Conservation (phyloP, 345 rosid genomes). For the Kandelia obovata region DNA sequence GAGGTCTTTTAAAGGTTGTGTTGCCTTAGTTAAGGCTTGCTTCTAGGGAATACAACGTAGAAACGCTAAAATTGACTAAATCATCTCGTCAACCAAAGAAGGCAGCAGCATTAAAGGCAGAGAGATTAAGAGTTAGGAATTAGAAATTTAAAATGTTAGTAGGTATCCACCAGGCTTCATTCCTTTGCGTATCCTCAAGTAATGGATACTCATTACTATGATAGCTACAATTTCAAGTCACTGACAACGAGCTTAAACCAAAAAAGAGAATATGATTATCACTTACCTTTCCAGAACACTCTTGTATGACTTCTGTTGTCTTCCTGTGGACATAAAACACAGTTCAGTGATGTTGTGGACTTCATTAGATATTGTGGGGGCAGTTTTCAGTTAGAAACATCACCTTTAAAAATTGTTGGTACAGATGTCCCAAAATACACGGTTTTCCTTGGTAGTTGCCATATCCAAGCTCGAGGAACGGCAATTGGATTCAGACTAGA, state of each 20-base stretch:
- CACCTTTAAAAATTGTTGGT: slow-evolving; percentile 41
- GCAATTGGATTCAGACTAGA: slow-evolving; percentile 39
- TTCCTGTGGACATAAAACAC: slow-evolving; percentile 35
- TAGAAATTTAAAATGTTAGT: too few species aligned
- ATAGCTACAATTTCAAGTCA: background rate
- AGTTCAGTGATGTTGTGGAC: background rate
- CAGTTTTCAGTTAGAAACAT: background rate
- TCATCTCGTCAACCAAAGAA: too few species aligned
- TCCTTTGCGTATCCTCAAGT: background rate
- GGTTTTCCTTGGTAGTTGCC: slow-evolving; percentile 30
- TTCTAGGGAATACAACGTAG: too few species aligned
- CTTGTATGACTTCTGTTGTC: slow-evolving; percentile 72
- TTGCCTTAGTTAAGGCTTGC: too few species aligned
- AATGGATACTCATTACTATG: background rate
- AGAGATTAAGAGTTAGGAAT: too few species aligned
- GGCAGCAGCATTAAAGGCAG: too few species aligned
- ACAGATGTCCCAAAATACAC: slow-evolving; percentile 48
- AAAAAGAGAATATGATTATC: background rate
- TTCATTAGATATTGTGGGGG: background rate
- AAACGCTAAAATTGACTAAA: too few species aligned
- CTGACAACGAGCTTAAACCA: background rate
- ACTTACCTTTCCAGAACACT: slow-evolving; percentile 90
- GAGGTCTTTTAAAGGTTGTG: too few species aligned
- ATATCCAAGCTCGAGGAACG: slow-evolving; percentile 35
- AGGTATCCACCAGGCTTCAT: background rate